These are phyloP conservation scores for Talaromyces sp. DNA, from an alignment of 2,329 filamentous ascomycete species.

Conservation along the genomic window DNA sequence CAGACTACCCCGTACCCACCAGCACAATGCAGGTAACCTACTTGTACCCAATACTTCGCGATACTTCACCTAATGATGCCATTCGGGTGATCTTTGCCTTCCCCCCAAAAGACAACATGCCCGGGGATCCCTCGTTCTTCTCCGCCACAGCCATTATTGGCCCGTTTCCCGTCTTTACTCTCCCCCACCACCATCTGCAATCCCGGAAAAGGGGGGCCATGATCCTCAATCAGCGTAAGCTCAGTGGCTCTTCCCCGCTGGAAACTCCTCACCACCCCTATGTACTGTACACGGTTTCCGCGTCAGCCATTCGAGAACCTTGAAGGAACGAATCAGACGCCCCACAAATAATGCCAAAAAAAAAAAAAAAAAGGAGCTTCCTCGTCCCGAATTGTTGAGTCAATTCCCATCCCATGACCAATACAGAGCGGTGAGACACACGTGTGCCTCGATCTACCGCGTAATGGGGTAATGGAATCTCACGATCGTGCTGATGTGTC, in stretches of 20 bases:
- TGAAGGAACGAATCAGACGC: background rate
- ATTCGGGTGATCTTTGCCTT: constrained; percentile 16
- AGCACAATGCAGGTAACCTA: constrained; percentile 9
- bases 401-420: background rate
- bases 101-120: background rate
- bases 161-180: background rate
- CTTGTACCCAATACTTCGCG: constrained; percentile 20
- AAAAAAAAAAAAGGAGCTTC: constrained; percentile 2
- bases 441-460: constrained; percentile 7
- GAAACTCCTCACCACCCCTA: background rate
- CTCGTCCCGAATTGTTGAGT: constrained; percentile 5
- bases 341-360: background rate
- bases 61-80: constrained; percentile 1
- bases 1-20: constrained; percentile 23
- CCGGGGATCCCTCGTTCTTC: background rate
- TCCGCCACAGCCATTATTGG: constrained; percentile 6
- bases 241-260: constrained; percentile 6
- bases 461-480: background rate
- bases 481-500: background rate
- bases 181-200: constrained; percentile 1
- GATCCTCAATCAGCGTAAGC: constrained; percentile 6
- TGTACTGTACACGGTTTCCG: background rate
- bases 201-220: background rate
- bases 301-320: constrained; percentile 2
- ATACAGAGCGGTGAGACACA: constrained; percentile 3